Evolutionary conservation across 2,329 filamentous ascomycete species (phyloP).

Genomic region (Ophiostoma sp.): DNA sequence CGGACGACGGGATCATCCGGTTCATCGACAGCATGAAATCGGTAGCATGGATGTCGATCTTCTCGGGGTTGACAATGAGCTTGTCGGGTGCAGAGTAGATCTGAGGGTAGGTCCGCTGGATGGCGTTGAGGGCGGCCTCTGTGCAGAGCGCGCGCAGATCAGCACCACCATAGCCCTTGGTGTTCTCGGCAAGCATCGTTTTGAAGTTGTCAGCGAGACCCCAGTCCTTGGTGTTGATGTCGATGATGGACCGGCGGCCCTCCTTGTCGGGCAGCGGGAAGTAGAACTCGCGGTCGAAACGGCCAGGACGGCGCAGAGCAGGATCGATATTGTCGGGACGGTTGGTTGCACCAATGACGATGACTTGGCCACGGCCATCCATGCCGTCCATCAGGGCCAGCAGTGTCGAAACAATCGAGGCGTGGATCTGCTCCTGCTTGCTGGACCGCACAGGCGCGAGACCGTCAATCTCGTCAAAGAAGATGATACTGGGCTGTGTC

Average conservation of each 20-base stretch:
- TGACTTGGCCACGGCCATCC: slow-evolving; percentile 96
- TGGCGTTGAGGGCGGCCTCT: slow-evolving; percentile 89
- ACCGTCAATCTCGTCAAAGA: slow-evolving; percentile 98
- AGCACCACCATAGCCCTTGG: slow-evolving; percentile 89
- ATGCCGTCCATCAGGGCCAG: slow-evolving; percentile 94
- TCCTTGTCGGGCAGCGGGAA: slow-evolving; percentile 83
- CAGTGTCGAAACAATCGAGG: slow-evolving; percentile 93
- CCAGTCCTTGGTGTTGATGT: slow-evolving; percentile 96
- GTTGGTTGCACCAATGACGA: slow-evolving; percentile 98
- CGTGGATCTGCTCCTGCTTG: slow-evolving; percentile 98
- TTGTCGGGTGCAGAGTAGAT: slow-evolving; percentile 91
- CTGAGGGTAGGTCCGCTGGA: slow-evolving; percentile 91
- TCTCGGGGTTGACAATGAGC: slow-evolving; percentile 76
- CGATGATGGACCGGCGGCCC: slow-evolving; percentile 76
- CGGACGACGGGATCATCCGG: slow-evolving; percentile 92
- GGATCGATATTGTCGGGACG: slow-evolving; percentile 94
- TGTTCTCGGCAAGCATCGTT: slow-evolving; percentile 74
- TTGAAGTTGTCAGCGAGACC: slow-evolving; percentile 76
- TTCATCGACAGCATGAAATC: slow-evolving; percentile 98
- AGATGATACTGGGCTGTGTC: slow-evolving; percentile 97
- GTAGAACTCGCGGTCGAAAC: slow-evolving; percentile 97
- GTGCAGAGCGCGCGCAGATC: slow-evolving; percentile 92
- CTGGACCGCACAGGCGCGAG: slow-evolving; percentile 92
- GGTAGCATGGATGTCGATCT: slow-evolving; percentile 80
- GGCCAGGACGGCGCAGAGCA: slow-evolving; percentile 84